Base-by-base conservation (phyloP, 768 basidiomycete genomes). In the Nidularia pulvinata region DNA sequence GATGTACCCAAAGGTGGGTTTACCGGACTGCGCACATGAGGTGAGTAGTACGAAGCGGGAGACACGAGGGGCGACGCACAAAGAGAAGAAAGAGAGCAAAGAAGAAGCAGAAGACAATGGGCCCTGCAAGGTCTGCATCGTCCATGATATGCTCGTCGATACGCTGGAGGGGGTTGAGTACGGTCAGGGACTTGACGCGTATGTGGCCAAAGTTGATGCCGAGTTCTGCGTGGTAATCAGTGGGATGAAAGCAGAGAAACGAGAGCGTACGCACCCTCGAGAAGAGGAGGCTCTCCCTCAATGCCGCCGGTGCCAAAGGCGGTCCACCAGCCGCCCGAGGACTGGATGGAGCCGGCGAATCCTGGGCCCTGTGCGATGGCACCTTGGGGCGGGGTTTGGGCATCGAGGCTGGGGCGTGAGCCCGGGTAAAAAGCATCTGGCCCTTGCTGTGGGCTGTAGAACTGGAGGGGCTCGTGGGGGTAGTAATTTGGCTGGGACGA, bases 141-240 rank as follows among this genome's bases (percentile, higher is more conserved):
- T 99, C 97, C 97, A 99, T 99, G 55, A 99, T 98, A 54, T 82
- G 88, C 57, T 89, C 91, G 56, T 97, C 89, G 33, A 95, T 83
- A 48, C 77, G 78, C 54, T 84, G 81, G 19, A 98, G 74, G 3
- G 97, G 97, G 64, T 99, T 98, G 49, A 99, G 84, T 6, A 98
- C 97, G 0, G 97, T 95, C 71, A 95, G 71, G 22, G 95, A 92
- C 76, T 98, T 99, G 53, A 84, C 86, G 35, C 89, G 84, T 71
- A 99, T 98, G 67, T 99, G 97, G 35, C 86, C 84, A 60, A 98
- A 97, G 74, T 99, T 98, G 68, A 99, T 95, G 39, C 97, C 97
- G 35, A 99, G 85, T 68, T 98, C 97, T 98, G 63, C 11, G 50
- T 44, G 32, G 19, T 10, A 16, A 34, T 44, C 14, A 30, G 46